Base-by-base conservation (phyloP, 805 yeast genomes). In the Monosporozyma yasuniensis region DNA sequence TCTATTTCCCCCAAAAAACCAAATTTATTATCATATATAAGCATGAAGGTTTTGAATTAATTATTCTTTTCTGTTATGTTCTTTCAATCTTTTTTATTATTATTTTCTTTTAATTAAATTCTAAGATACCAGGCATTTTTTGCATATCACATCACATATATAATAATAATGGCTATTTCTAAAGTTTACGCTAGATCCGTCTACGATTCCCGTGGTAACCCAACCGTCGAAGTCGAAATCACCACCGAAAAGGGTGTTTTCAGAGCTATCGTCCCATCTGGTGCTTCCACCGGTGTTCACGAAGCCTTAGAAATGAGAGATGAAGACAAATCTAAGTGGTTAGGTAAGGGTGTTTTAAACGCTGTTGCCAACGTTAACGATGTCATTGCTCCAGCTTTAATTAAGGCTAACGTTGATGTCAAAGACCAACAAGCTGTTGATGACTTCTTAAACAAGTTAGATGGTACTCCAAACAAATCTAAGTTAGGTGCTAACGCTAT, bases 141-240 rank as follows among this genome's bases (percentile, higher is more conserved):
- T 39, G 42, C 42, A 39, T 39, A 39, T 39, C 42, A 39, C 21
- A 11, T 21, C 16, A 39, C 27, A 39, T 22, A 39, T 39, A 50
- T 11, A 49, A 32, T 45, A 53, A 57, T 44, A 71, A 87, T 87
- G 96, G 84, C 96, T 64, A 80, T 87, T 67, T 72, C 87, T 62
- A 90, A 91, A 76, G 76, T 90, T 65, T 83, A 78, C 74, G 87
- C 98, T 67, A 90, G 99, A 78, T 85, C 82, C 81, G 96, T 91
- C 75, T 91, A 93, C 84, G 99, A 91, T 79, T 91, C 98, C 66
- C 88, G 99, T 78, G 98, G 98, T 77, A 93, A 91, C 84, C 99
- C 99, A 78, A 91, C 99, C 64, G 99, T 93, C 65, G 98, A 93
- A 83, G 98, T 93, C 63, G 98, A 93, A 70, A 68, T 91, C 66